Conservation (phyloP, 352 stramenopile species). For the Albugo candida region DNA sequence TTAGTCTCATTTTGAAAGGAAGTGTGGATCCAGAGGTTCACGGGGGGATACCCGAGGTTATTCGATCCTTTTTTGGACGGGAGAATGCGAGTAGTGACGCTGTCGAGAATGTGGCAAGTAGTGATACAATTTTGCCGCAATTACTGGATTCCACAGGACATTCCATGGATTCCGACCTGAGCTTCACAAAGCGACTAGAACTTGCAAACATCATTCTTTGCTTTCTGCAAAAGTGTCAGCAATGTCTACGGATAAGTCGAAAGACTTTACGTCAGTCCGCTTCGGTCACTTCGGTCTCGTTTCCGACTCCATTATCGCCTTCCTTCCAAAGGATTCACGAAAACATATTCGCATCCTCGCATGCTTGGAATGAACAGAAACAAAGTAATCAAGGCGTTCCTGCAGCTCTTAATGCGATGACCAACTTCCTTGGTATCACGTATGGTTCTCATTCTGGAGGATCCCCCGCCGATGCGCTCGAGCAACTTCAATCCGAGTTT, state of each 20-base stretch:
- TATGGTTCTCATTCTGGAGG: too few relatives aligned
- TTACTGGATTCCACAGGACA: constrained; percentile 18
- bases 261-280: constrained; percentile 21
- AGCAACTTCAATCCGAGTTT: too few relatives aligned
- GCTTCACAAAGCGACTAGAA: constrained; percentile 17
- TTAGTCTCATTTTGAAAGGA: constrained; percentile 60
- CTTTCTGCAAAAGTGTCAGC: constrained; percentile 35
- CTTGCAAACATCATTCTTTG: constrained; percentile 32
- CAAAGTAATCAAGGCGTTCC: too few relatives aligned
- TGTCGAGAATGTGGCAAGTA: neutral
- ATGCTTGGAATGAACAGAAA: too few relatives aligned
- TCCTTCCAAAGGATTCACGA: too few relatives aligned
- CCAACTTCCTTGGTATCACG: too few relatives aligned
- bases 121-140: neutral
- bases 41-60: constrained; percentile 45
- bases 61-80: constrained; percentile 37
- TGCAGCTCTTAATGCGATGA: too few relatives aligned
- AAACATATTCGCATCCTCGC: too few relatives aligned
- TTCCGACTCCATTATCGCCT: neutral
- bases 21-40: constrained; percentile 67
- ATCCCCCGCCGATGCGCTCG: too few relatives aligned
- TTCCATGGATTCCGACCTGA: constrained; percentile 15
- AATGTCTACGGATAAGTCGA: constrained; percentile 35
- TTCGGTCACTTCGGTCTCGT: neutral
- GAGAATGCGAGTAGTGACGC: neutral